These are phyloP conservation scores for Aspergillus unguis DNA, from an alignment of 2,329 filamentous ascomycete genomes.

Conservation along the genomic window DNA sequence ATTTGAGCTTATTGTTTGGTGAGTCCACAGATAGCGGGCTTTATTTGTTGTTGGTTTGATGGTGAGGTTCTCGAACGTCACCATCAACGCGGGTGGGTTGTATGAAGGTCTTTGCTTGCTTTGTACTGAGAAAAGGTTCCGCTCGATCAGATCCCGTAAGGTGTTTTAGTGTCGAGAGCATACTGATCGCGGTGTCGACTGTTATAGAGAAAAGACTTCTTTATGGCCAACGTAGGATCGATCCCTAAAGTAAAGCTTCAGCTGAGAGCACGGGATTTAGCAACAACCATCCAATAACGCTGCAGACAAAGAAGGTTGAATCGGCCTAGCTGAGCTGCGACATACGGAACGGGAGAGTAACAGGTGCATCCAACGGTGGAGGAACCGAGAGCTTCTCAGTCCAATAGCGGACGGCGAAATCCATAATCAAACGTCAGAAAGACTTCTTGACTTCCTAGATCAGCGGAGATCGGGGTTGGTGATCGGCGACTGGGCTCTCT, in stretches of 20 bases:
- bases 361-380: neutral
- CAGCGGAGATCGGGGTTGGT: conserved; percentile 4
- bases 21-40: neutral
- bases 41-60: neutral
- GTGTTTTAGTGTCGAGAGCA: too few species aligned
- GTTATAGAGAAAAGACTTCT: too few species aligned
- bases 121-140: too few species aligned
- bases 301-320: neutral
- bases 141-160: too few species aligned
- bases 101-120: too few species aligned
- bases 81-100: too few species aligned
- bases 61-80: neutral
- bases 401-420: conserved; percentile 3
- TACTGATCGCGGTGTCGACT: too few species aligned
- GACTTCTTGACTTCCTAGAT: conserved; percentile 2
- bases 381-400: neutral
- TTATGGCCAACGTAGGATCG: neutral
- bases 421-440: conserved; percentile 13
- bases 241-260: neutral
- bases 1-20: conserved; percentile 8
- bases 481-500: conserved; percentile 2
- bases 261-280: neutral
- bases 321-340: neutral
- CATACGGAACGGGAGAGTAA: neutral
- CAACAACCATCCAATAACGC: neutral